Evolutionary conservation across 768 basidiomycete species (phyloP), one percentile per base, ranked within the genome.

Genomic region (Tulasnella sp.): DNA sequence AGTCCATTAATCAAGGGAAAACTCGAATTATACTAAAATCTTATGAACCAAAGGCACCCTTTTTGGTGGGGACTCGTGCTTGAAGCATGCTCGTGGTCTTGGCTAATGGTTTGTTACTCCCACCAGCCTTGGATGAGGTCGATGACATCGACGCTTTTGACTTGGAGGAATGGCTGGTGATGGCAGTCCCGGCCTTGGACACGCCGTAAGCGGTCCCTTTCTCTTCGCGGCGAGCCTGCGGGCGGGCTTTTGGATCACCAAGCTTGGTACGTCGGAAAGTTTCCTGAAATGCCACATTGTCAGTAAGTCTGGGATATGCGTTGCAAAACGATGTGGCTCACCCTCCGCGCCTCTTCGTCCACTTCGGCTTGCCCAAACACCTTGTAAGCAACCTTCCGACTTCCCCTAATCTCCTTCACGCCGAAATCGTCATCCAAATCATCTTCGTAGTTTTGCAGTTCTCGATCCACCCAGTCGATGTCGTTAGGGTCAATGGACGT

Each of bases 291-390:
- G 16, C 3, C 22, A 17, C 4, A 16, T 4, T 66, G 71, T 29
- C 17, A 4, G 19, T 26, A 42, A 22, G 29, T 65, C 16, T 8
- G 12, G 17, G 29, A 22, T 5, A 17, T 12, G n/a, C 1, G 11
- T 1, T 22, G 26, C 4, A 4, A 26, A 14, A 8, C n/a, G 32
- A 22, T 19, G 11, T 32, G 3, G 62, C 71, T 34, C 36, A 72
- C 71, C 40, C 35, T 72, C 32, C 35, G 26, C 6, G 64, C 37
- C 71, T 72, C 71, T 32, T 72, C 39, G 36, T 72, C 71, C 3
- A 63, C 62, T 8, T 64, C 42, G 17, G 11, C 26, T 34, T 64
- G 62, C 16, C 71, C 71, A 41, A 41, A 64, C 3, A 29, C 42
- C 22, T 40, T 36, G 37, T 12, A 40, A 14, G 64, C 36, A 26